Evolutionary conservation across 495 filamentous ascomycete genomes (phyloP).

Genomic region (Penicillium soppii): DNA sequence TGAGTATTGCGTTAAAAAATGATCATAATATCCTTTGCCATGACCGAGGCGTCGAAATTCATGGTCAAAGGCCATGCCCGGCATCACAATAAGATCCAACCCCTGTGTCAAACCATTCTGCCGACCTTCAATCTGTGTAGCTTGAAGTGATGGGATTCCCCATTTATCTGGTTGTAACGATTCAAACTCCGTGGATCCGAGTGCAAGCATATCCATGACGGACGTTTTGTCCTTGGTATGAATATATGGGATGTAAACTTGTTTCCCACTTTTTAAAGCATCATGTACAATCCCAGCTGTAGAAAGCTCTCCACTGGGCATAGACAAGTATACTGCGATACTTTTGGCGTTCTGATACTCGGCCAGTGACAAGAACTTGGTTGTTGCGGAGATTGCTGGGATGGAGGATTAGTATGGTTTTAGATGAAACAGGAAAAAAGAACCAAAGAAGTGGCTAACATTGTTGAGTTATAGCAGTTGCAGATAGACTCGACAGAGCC

Average conservation of each 20-base stretch:
- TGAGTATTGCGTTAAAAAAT: slow-evolving; percentile 75
- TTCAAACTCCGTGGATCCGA: slow-evolving; percentile 74
- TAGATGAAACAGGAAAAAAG: neutral
- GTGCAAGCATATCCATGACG: slow-evolving; percentile 90
- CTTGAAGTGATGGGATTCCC: slow-evolving; percentile 83
- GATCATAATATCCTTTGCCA: slow-evolving; percentile 96
- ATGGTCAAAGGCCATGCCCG: slow-evolving; percentile 87
- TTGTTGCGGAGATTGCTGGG: slow-evolving; percentile 58
- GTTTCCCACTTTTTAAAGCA: slow-evolving; percentile 73
- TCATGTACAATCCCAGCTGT: slow-evolving; percentile 78
- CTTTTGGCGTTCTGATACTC: slow-evolving; percentile 69
- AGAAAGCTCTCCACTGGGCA: slow-evolving; percentile 80
- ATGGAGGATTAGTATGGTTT: slow-evolving; percentile 10
- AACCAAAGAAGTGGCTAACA: slow-evolving; percentile 56
- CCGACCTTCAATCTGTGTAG: slow-evolving; percentile 58
- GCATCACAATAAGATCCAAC: slow-evolving; percentile 86
- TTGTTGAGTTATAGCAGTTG: slow-evolving; percentile 59
- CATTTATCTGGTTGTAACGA: slow-evolving; percentile 74
- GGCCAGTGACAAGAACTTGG: slow-evolving; percentile 56
- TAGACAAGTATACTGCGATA: slow-evolving; percentile 88
- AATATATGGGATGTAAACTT: slow-evolving; percentile 89
- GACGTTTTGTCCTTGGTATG: slow-evolving; percentile 59
- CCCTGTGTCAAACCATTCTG: slow-evolving; percentile 68
- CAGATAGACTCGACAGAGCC: slow-evolving; percentile 54
- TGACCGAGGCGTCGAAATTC: slow-evolving; percentile 80